phyloP scores from a whole-genome alignment of 176 grass and related monocot genomes.

The maize (Zea mays) region Zm-B73-REFERENCE-NAM-5.0 NC_050103.1:169097501-169098000 shows the following conservation, averaged over 20 bases:
- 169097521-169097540: conserved; percentile 5
- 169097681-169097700: conserved; percentile 71
- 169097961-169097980: not conserved
- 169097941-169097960: not conserved
- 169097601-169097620: conserved; percentile 45
- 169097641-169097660: conserved; percentile 5
- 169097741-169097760: conserved; percentile 46
- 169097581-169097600: conserved; percentile 35
- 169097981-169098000: not conserved
- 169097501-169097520: too few species aligned
- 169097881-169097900: not conserved
- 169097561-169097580: conserved; percentile 9
- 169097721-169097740: conserved; percentile 48
- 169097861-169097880: not conserved
- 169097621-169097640: conserved; percentile 33
- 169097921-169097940: not conserved
- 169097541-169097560: not conserved
- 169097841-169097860: not conserved
- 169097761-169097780: conserved; percentile 20
- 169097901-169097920: too few species aligned
- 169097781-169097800: conserved; percentile 34
- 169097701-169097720: conserved; percentile 56
- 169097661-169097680: not conserved
- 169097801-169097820: not conserved
- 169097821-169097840: not conserved